Percentiles rank a stretch among this genome's conserved stretches.
Evolutionary conservation across 495 filamentous ascomycete genomes (phyloP).

Genomic region (Penicillium desertorum): DNA sequence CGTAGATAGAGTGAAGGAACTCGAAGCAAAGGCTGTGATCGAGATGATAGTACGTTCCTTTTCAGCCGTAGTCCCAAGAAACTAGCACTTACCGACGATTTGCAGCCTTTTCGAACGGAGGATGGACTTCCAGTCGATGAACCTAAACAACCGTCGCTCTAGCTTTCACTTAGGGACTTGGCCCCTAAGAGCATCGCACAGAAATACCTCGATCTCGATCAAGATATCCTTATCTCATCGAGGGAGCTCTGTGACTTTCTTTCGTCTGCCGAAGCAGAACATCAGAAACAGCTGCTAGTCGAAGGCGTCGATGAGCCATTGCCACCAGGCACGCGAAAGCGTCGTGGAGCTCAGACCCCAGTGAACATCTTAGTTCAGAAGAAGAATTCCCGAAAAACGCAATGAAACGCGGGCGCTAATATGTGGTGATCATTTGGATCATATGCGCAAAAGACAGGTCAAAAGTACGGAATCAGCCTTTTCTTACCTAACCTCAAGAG

Average conservation of each 20-base stretch:
- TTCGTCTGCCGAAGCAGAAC: constrained; percentile 15
- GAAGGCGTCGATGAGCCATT: constrained; percentile 12
- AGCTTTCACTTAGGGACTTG: constrained; percentile 14
- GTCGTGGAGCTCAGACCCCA: constrained; percentile 19
- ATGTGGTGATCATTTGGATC: too few species aligned
- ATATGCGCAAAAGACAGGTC: too few species aligned
- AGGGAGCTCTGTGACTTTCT: constrained; percentile 20
- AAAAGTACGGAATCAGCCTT: too few species aligned
- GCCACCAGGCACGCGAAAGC: constrained; percentile 14
- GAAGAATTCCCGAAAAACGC: neutral
- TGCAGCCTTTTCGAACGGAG: constrained; percentile 16
- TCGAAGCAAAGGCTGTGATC: constrained; percentile 11
- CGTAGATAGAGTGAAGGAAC: constrained; percentile 13
- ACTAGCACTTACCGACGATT: constrained; percentile 1
- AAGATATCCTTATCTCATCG: constrained; percentile 18
- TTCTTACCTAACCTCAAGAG: too few species aligned
- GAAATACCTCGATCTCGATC: constrained; percentile 9
- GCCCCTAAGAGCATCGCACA: constrained; percentile 9
- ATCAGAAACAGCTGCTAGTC: constrained; percentile 8
- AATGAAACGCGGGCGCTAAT: constrained; percentile 2
- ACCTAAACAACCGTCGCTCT: constrained; percentile 1
- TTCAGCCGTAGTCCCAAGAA: neutral
- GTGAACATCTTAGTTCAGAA: constrained; percentile 16
- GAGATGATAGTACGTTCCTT: constrained; percentile 10
- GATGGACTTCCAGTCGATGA: constrained; percentile 11